These are phyloP conservation scores for Debaryomyces castellii DNA, from an alignment of 805 yeast genomes.

Conservation along the genomic window DNA sequence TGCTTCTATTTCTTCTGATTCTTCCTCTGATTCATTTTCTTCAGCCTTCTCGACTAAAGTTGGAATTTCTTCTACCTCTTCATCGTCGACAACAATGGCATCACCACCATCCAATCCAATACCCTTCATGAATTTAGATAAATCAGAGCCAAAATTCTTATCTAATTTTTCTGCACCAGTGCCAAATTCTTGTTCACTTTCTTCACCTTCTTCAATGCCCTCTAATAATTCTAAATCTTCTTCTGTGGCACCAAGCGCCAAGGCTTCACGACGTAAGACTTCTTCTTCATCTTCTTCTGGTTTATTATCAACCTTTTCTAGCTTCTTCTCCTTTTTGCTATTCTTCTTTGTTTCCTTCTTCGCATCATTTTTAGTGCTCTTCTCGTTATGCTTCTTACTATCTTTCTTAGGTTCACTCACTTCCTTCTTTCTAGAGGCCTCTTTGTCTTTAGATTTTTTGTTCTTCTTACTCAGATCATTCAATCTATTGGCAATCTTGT, in stretches of 20 bases:
- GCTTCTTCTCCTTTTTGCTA: conserved; percentile 1
- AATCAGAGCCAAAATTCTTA: conserved; percentile 48
- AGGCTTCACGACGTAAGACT: conserved; percentile 65
- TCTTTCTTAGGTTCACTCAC: conserved; percentile 14
- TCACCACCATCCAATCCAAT: conserved; percentile 58
- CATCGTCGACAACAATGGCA: conserved; percentile 30
- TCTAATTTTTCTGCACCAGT: conserved; percentile 42
- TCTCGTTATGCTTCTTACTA: conserved; percentile 9
- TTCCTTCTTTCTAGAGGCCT: conserved; percentile 14
- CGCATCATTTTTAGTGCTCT: conserved; percentile 4
- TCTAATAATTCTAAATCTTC: conserved; percentile 69
- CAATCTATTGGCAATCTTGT: conserved; percentile 59
- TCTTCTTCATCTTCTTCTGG: conserved; percentile 10
- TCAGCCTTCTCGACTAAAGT: conserved; percentile 28
- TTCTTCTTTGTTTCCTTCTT: neutral
- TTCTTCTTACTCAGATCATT: conserved; percentile 7
- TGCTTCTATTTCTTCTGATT: conserved; percentile 27
- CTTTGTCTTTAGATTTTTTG: conserved; percentile 9
- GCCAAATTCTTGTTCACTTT: conserved; percentile 53
- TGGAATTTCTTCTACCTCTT: conserved; percentile 25
- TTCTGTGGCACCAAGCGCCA: conserved; percentile 82
- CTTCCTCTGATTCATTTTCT: conserved; percentile 39
- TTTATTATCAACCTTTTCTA: neutral
- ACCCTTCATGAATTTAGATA: conserved; percentile 60
- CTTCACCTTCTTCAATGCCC: conserved; percentile 52